Evolutionary conservation across 83 land plant genomes (phyloP).

Genomic region (Picea abies): DNA sequence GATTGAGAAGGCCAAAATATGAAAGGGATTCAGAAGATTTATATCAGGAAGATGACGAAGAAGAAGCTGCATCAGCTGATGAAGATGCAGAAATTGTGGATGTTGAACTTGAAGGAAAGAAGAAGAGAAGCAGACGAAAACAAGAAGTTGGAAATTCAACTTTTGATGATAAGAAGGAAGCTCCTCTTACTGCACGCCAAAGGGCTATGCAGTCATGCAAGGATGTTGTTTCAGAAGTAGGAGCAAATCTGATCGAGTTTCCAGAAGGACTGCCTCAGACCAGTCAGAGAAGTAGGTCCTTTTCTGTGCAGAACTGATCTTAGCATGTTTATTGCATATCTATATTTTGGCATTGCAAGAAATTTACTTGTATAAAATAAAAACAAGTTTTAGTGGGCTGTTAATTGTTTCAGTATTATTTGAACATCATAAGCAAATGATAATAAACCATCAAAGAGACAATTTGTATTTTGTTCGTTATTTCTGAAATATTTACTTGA

Average conservation of each 20-base stretch:
- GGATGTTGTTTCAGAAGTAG: constrained; percentile 37
- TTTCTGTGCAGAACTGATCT: not conserved
- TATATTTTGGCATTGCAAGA: not conserved
- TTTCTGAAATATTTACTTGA: too few relatives aligned
- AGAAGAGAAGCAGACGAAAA: constrained; percentile 27
- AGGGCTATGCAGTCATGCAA: constrained; percentile 59
- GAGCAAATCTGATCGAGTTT: constrained; percentile 57
- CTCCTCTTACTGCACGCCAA: constrained; percentile 62
- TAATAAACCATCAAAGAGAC: too few relatives aligned
- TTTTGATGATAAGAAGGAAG: constrained; percentile 38
- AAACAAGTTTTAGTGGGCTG: not conserved
- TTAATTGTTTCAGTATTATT: not conserved
- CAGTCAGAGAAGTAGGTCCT: constrained; percentile 60
- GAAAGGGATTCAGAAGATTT: constrained; percentile 29
- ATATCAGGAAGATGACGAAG: constrained; percentile 48
- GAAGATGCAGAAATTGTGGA: constrained; percentile 22
- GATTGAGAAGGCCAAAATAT: constrained; percentile 31
- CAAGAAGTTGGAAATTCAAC: constrained; percentile 34
- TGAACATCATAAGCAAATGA: too few relatives aligned
- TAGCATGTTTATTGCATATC: too few relatives aligned
- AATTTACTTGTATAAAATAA: not conserved
- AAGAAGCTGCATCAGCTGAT: constrained; percentile 23
- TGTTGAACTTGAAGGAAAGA: constrained; percentile 20
- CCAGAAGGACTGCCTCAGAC: constrained; percentile 70
- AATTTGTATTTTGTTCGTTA: too few relatives aligned